Percentiles rank a stretch among this genome's conserved stretches.
These are phyloP conservation scores for Epichloe aotearoae DNA, from an alignment of 2,329 filamentous ascomycete species.

Conservation along the genomic window DNA sequence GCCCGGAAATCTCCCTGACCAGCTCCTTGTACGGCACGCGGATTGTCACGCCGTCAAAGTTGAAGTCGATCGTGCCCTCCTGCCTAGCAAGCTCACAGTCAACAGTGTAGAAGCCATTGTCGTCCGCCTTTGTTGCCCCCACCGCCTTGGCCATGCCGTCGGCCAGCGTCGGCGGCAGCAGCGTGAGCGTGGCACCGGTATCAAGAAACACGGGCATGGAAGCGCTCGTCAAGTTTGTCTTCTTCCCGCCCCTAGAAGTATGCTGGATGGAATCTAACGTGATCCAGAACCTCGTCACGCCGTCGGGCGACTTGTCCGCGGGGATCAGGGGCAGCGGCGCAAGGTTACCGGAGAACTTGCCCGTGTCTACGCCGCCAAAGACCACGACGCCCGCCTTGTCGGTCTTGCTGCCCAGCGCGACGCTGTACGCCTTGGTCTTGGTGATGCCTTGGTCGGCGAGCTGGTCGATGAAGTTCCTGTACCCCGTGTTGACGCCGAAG, in stretches of 20 bases:
- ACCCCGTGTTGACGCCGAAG: constrained; percentile 29
- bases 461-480: constrained; percentile 40
- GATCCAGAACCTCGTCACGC: constrained; percentile 39
- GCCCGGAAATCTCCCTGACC: constrained; percentile 16
- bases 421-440: constrained; percentile 47
- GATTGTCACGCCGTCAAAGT: constrained; percentile 34
- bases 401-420: constrained; percentile 50
- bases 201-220: constrained; percentile 51
- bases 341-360: constrained; percentile 48
- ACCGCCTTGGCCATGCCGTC: constrained; percentile 35
- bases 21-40: constrained; percentile 37
- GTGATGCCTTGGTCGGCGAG: constrained; percentile 39
- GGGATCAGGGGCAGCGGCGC: constrained; percentile 49
- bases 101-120: constrained; percentile 31
- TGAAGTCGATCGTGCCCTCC: constrained; percentile 34
- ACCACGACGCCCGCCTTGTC: constrained; percentile 49
- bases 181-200: constrained; percentile 55
- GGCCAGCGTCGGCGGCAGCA: constrained; percentile 46
- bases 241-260: constrained; percentile 20
- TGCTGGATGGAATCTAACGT: constrained; percentile 31
- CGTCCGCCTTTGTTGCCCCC: constrained; percentile 24
- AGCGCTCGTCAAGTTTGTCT: constrained; percentile 20
- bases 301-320: constrained; percentile 39
- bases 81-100: constrained; percentile 29
- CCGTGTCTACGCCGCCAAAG: constrained; percentile 54